Evolutionary conservation across 768 basidiomycete genomes (phyloP), one percentile per base, ranked within the genome.

Genomic region (Dentipellis sp.): DNA sequence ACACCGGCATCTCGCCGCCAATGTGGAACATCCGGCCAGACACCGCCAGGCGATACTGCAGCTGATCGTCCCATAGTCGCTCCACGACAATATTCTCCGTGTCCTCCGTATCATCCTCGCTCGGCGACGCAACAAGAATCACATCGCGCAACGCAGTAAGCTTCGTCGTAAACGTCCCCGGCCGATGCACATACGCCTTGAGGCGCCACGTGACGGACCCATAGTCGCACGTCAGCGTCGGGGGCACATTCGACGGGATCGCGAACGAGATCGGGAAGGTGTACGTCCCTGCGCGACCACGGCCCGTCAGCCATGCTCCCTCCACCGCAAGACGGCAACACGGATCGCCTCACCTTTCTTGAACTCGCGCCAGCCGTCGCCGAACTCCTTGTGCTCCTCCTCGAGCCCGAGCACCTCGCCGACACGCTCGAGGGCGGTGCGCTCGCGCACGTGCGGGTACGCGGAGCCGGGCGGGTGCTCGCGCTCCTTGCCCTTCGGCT

Each of bases 221-320:
- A 61, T 81, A 87, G 39, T 85, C 80, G 58, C 84, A 84, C 45
- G 76, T 74, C 59, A 94, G 74, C 0, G 84, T 83, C 2, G 95
- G 91, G 2, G 94, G 92, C 3, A 86, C 77, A 57, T 81, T 78
- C 5, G 82, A 75, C 0, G 95, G 91, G 55, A 99, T 84, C 16
- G 84, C 76, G 68, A 97, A 94, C 12, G 89, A 89, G 64, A 99
- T 88, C 2, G 95, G 95, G 69, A 92, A 98, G 16, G 87, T 91
- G 67, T 98, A 97, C 5, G 83, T 88, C 17, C 94, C 94, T 90
- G 62, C 35, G 22, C 11, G 11, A 42, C 10, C 52, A 39, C 36
- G n/a, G 42, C 42, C 19, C 42, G 19, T n/a, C 6, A 45, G 14
- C 42, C 10, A 45, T 10, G 14, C 16, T 45, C 48, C 29, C 16